A percentile compares a stretch with the other conserved stretches of the same genome.
phyloP scores from a whole-genome alignment of 805 yeast species.

The Jamesozyma spencerorum region DNA sequence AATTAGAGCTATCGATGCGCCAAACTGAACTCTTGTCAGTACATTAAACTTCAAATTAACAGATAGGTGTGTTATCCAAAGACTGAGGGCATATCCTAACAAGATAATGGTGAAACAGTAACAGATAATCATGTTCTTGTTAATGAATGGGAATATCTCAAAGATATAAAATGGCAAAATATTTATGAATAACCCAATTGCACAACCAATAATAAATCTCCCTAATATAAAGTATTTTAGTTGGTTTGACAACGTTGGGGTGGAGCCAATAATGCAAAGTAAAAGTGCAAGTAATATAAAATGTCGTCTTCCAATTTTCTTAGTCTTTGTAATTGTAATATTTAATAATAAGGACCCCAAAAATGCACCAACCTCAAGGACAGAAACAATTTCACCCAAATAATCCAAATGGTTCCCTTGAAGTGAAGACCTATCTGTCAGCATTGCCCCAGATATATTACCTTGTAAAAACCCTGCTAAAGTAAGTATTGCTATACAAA shows the following conservation, averaged over 20 bases:
- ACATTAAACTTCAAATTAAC: neutral
- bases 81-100: constrained; percentile 69
- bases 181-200: constrained; percentile 76
- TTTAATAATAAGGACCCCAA: neutral
- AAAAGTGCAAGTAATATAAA: neutral
- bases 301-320: neutral
- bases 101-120: constrained; percentile 84
- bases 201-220: constrained; percentile 71
- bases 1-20: no score
- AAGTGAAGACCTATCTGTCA: neutral
- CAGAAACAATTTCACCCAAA: neutral
- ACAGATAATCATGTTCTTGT: constrained; percentile 76
- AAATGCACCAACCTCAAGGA: neutral
- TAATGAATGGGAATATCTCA: constrained; percentile 73
- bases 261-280: neutral
- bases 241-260: neutral
- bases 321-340: neutral
- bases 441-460: neutral
- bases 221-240: constrained; percentile 38
- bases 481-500: neutral
- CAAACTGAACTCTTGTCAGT: no score
- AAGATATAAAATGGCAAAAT: constrained; percentile 84
- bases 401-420: neutral
- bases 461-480: neutral
- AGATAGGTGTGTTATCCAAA: constrained; percentile 73